Evolutionary conservation across 2,329 filamentous ascomycete species (phyloP), one percentile per base, ranked within the genome.

Genomic region (Aspergillus sp.): DNA sequence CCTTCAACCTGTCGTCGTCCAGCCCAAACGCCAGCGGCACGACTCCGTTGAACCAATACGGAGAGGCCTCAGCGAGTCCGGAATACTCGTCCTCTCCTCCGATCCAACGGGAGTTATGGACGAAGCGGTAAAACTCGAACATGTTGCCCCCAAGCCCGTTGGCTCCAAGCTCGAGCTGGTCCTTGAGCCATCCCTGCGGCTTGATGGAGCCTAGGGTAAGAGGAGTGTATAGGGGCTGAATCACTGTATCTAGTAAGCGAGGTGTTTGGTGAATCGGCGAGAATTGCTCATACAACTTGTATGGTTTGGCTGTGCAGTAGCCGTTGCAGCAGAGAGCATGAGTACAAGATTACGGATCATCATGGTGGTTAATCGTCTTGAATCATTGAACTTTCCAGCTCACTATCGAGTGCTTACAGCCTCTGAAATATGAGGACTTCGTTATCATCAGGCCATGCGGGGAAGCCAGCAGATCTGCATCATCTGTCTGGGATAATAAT

Each of bases 31-130:
- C 83, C 24, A 86, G 75, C 18, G 84, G 83, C 2, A 87, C 83
- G 1, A 85, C 73, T 4, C 79, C 81, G 64, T 87, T 86, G 65
- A 85, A 82, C 82, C 84, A 86, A 67, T 87, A 87, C 0, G 84
- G 82, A 26, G 81, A 78, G 1, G 79, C 81, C 71, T 87, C 84
- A 63, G 85, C 79, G 2, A 86, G 72, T 22, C 71, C 71, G 12
- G 78, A 83, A 65, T 86, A 86, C 63, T 86, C 83, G 3, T 73
- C 67, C 32, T 73, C 65, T 5, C 83, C 82, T 2, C 82, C 84
- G 2, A 83, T 67, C 83, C 83, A 87, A 16, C 74, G 73, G 4
- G 77, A 80, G 59, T 84, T 69, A 4, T 77, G 74, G 12, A 86
- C 82, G 62, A 78, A 83, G n/a, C 77, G 77, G 70, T 84, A 87